phyloP scores from a whole-genome alignment of 331 rosid genomes.

The Arachis monticola region DNA sequence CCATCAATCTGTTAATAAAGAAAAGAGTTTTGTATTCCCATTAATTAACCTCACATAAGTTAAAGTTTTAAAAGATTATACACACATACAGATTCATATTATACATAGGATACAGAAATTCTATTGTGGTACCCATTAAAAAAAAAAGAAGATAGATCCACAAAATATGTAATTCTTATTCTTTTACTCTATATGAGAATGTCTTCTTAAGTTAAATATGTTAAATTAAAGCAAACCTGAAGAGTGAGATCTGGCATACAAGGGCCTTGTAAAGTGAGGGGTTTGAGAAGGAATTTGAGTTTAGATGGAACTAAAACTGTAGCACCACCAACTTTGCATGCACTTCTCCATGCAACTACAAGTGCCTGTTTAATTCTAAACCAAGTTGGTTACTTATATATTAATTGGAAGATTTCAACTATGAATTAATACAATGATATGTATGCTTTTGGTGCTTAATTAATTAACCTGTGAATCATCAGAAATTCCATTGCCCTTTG shows the following conservation, averaged over 20 bases:
- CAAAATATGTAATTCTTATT: no score
- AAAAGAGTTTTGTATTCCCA: slow-evolving; percentile 16
- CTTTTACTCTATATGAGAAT: no score
- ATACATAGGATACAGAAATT: no score
- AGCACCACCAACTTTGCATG: slow-evolving; percentile 75
- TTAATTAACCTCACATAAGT: no score
- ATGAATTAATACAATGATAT: neutral
- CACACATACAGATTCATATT: no score
- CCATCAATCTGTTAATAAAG: slow-evolving; percentile 74
- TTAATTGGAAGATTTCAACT: slow-evolving; percentile 11
- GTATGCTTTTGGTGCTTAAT: neutral
- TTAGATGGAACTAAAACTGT: slow-evolving; percentile 66
- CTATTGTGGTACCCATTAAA: no score
- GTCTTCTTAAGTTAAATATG: no score
- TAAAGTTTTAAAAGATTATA: no score
- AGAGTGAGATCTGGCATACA: slow-evolving; percentile 79
- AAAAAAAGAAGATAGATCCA: no score
- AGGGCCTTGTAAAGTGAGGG: slow-evolving; percentile 83
- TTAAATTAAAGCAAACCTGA: slow-evolving; percentile 57
- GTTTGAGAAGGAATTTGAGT: slow-evolving; percentile 62
- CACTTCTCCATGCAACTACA: slow-evolving; percentile 79
- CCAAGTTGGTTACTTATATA: slow-evolving; percentile 3
- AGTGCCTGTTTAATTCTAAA: slow-evolving; percentile 59
- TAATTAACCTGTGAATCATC: slow-evolving; percentile 83
- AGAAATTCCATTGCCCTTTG: slow-evolving; percentile 78